Base-by-base conservation (phyloP, 2,329 filamentous ascomycete genomes). In the Arthroderma sp. region DNA sequence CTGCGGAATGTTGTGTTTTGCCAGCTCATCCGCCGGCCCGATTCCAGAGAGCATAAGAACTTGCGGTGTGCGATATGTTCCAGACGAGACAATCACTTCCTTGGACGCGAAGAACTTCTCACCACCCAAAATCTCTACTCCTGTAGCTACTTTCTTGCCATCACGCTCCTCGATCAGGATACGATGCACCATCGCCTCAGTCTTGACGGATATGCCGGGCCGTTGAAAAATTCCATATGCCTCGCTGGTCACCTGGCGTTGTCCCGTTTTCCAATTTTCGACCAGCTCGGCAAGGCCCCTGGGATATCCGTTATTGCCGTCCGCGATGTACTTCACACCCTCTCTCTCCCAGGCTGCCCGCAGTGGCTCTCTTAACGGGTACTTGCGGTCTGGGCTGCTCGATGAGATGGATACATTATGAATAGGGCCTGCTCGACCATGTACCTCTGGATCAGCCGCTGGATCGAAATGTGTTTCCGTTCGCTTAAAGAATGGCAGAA, bases 41-140 rank as follows among this genome's bases (percentile, higher is more conserved):
- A 68, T 57, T 1, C 72, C 72, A 39, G 68, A 72, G 3, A 73
- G 62, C 62, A 73, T 71, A 3, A 75, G 60, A 4, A 75, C 56
- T 50, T 76, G 71, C 0, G 74, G 73, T 0, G 70, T 68, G 53
- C 74, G 72, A 53, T 71, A 74, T 2, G 66, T 61, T 4, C 75
- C 75, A 1, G 67, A 70, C 0, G 71, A 65, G 2, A 78, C 46
- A 30, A 69, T 66, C 1, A 68, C 61, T 51, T 78, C 74, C 32
- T 61, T 61, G 15, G 58, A 66, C 30, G 75, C 73, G 5, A 58
- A 61, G 49, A 77, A 65, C 30, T 52, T 66, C 30, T 69, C 59
- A 41, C 68, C 56, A 1, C 44, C 43, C 29, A 50, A 47, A 1
- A 54, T 52, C 29, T 53, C 48, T 36, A 53, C 61, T 11, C 52